Evolutionary conservation across 2,329 filamentous ascomycete genomes (phyloP).

Genomic region (Myriosclerotinia curreyana): DNA sequence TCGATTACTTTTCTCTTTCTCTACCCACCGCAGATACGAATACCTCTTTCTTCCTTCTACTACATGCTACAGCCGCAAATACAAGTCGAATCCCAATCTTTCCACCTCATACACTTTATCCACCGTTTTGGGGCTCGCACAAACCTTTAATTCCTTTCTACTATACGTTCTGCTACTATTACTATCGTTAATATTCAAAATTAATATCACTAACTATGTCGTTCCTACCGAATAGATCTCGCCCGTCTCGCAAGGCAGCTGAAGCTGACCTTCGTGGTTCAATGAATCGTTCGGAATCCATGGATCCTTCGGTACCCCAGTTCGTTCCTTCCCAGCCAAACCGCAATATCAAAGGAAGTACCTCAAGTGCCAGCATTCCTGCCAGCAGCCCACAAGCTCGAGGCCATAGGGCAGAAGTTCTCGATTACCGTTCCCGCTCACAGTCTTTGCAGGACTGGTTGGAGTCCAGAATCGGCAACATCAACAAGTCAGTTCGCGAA

Average conservation of each 20-base stretch:
- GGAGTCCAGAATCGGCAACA: constrained; percentile 1
- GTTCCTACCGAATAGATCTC: constrained; percentile 8
- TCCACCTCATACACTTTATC: neutral
- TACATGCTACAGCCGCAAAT: neutral
- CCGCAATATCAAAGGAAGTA: neutral
- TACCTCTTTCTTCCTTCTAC: neutral
- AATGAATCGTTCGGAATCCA: neutral
- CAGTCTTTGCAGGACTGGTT: constrained; percentile 8
- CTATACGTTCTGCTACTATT: constrained; percentile 7
- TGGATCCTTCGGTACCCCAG: constrained; percentile 10
- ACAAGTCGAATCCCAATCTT: neutral
- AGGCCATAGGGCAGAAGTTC: neutral
- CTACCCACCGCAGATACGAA: neutral
- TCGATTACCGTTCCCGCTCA: neutral
- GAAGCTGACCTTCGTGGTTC: constrained; percentile 15
- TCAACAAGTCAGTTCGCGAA: neutral
- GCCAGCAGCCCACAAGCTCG: neutral
- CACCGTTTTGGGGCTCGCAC: neutral
- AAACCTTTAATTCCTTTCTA: neutral
- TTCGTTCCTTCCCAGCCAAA: neutral
- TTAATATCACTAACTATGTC: constrained; percentile 17
- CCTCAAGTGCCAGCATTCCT: neutral
- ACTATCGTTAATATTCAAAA: constrained; percentile 6
- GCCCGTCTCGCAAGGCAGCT: neutral
- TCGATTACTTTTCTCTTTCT: neutral